phyloP scores from a whole-genome alignment of 176 grass and related monocot genomes.

The Oryza coarctata region DNA sequence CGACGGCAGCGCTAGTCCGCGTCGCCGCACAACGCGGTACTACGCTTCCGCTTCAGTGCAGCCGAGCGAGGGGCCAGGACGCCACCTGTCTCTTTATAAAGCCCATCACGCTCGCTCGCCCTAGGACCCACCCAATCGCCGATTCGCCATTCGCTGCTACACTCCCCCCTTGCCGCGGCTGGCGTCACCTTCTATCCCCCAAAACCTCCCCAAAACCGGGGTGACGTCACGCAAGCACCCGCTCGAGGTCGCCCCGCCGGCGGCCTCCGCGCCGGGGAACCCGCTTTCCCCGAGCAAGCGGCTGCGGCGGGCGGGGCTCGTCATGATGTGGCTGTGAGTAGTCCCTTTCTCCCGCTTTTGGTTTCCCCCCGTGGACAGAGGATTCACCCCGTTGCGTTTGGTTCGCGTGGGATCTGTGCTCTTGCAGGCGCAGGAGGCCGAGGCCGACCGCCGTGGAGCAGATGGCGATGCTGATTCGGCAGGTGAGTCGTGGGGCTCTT shows the following conservation, averaged over 20 bases:
- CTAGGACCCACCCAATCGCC: too few species aligned
- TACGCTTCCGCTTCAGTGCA: too few species aligned
- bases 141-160: too few species aligned
- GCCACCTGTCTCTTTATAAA: too few species aligned
- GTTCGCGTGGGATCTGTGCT: not conserved
- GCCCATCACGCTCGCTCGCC: too few species aligned
- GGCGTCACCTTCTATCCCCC: too few species aligned
- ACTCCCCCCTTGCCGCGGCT: too few species aligned
- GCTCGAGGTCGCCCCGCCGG: not conserved
- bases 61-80: too few species aligned
- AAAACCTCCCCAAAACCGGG: not conserved
- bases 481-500: not conserved
- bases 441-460: not conserved
- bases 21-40: too few species aligned
- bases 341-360: not conserved
- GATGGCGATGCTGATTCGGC: not conserved
- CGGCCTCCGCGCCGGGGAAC: not conserved
- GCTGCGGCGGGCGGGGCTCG: not conserved
- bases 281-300: constrained; percentile 11
- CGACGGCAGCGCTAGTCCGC: too few species aligned
- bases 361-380: not conserved
- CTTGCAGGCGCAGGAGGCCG: not conserved
- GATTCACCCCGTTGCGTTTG: not conserved
- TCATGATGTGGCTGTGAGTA: constrained; percentile 18
- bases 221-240: not conserved